Base-by-base conservation (phyloP, 305 asterid species). In the Fraxinus angustifolia region DNA sequence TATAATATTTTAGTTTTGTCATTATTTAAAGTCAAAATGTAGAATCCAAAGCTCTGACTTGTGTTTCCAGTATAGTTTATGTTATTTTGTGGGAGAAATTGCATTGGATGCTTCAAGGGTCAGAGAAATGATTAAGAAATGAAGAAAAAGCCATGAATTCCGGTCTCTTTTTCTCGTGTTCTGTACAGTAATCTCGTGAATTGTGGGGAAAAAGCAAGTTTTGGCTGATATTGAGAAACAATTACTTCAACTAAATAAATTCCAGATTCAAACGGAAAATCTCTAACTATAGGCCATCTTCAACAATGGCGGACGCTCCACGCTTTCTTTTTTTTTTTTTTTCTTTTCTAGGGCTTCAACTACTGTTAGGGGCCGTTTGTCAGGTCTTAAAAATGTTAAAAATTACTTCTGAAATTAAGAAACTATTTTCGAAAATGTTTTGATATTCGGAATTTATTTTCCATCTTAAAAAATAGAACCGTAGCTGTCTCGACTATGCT, bases 31-130 rank as follows among this genome's bases (percentile, higher is more conserved):
- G 92, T 89, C 92, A 89, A 86, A 53, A 30, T 23, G 33, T 5
- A 83, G 95, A 88, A 92, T 92, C 95, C 97, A 86, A 92, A 79
- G 97, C 89, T 83, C 80, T 84, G 88, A 85, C 87, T 79, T 80
- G 38, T 53, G 4, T 38, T 75, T 36, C 21, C 73, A 2, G 40
- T 17, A 4, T 8, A 8, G 14, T 62, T 62, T 7, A 65, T 36
- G 28, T 79, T 21, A 8, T 3, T 70, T 80, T 19, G 42, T 67
- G 71, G 72, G 48, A 77, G 73, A 78, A 81, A 17, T 87, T 80
- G 91, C 94, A 84, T 92, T 81, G 91, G 92, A 91, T 90, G 83
- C 94, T 89, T 28, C 35, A 80, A 45, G 75, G 77, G 83, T 76
- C 81, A 77, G 45, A 79, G 4, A 60, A 71, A 30, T 75, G 2